A percentile compares a stretch with the other conserved stretches of the same genome.
Conservation (phyloP, 257 asterid genomes). For the Primulina eburnea region DNA sequence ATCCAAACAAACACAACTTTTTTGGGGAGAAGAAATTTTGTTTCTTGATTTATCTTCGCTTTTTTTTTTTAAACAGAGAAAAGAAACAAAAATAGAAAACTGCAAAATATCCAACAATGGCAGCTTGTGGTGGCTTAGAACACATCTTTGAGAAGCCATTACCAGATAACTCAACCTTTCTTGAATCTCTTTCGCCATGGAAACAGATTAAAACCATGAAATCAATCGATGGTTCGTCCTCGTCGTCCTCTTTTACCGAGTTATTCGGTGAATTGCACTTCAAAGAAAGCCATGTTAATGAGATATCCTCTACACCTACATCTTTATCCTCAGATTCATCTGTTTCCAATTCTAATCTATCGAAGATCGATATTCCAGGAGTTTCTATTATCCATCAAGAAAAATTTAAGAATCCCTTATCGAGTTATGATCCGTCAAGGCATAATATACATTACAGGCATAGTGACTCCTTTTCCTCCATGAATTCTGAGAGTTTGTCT, state of each 20-base stretch:
- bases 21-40: slow-evolving; percentile 1
- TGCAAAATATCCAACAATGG: slow-evolving; percentile 33
- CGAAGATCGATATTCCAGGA: not conserved
- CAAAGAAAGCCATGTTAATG: slow-evolving; percentile 28
- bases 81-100: not conserved
- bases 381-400: slow-evolving; percentile 9
- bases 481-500: slow-evolving; percentile 47
- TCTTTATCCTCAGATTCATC: slow-evolving; percentile 25
- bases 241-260: slow-evolving; percentile 39
- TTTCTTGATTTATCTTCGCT: slow-evolving; percentile 27
- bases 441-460: slow-evolving; percentile 33
- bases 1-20: slow-evolving; percentile 4
- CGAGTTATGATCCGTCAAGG: slow-evolving; percentile 11
- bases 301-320: slow-evolving; percentile 23
- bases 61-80: not conserved
- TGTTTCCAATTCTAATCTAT: not conserved
- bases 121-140: slow-evolving; percentile 58
- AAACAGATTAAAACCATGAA: slow-evolving; percentile 39
- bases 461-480: slow-evolving; percentile 50
- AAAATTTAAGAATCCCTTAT: slow-evolving; percentile 19
- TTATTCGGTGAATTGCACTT: slow-evolving; percentile 43
- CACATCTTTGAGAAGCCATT: slow-evolving; percentile 55
- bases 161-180: slow-evolving; percentile 40
- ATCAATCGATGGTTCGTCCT: slow-evolving; percentile 30
- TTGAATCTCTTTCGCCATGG: slow-evolving; percentile 57